Evolutionary conservation across 2,329 filamentous ascomycete genomes (phyloP), one percentile per base, ranked within the genome.

Genomic region (Botrytis deweyae): DNA sequence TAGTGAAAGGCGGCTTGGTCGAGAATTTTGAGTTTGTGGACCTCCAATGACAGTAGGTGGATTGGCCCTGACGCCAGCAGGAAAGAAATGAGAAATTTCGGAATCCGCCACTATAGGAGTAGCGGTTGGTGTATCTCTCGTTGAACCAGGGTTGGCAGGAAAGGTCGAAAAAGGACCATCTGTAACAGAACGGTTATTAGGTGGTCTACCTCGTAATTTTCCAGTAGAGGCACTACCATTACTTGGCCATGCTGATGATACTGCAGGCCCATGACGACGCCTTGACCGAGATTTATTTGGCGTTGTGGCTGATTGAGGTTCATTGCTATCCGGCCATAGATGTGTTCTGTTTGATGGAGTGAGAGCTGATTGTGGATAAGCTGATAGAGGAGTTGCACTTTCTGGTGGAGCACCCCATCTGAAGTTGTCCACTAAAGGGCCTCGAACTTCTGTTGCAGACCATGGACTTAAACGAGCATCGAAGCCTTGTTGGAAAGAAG

Each of bases 161-260:
- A 92, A 92, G 0, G 92, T 91, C 7, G 90, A 90, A 77, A 90
- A 93, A 0, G 91, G 89, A 0, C 89, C 89, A 76, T 93, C 90
- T 22, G 88, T 86, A 0, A 87, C 86, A n/a, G 86, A 87, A 40
- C 90, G 88, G 78, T 91, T 93, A 73, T 90, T 92, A 0, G 93
- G 93, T 61, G 95, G 95, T 74, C 95, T 87, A 10, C 95, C 94
- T 76, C 94, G 87, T 22, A 92, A 86, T 81, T 95, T 97, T 2
- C 91, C 91, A 7, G 87, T 88, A 1, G 88, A 84, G 20, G 89
- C 86, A 25, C 87, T 85, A 18, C 88, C 88, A 74, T 87, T 89
- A 76, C 89, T 89, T 72, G 92, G 90, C 95, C 95, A 98, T 0
- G 95, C 95, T 16, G 94, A 97, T 0, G 94, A 97, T 0, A 97